A percentile compares a stretch with the other conserved stretches of the same genome.
Evolutionary conservation across 495 filamentous ascomycete genomes (phyloP).

Genomic region (Penicillium lividum): DNA sequence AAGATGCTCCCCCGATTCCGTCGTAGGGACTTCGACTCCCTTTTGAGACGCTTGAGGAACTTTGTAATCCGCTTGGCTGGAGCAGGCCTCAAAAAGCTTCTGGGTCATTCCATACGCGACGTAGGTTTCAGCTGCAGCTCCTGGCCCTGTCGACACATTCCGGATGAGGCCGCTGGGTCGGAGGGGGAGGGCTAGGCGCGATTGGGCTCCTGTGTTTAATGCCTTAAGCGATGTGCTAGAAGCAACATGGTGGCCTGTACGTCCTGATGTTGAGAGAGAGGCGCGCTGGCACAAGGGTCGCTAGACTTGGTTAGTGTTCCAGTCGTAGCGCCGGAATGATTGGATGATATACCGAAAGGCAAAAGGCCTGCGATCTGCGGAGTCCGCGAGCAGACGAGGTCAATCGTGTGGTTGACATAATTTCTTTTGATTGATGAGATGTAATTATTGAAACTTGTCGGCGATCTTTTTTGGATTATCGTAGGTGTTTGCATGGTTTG

Average conservation of each 20-base stretch:
- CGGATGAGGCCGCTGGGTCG: slow-evolving; percentile 27
- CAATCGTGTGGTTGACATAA: slow-evolving; percentile 26
- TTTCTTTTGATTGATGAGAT: slow-evolving; percentile 4
- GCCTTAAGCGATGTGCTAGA: slow-evolving; percentile 2
- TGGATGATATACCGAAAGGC: slow-evolving; percentile 17
- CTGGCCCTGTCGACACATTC: slow-evolving; percentile 34
- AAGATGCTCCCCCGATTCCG: slow-evolving; percentile 72
- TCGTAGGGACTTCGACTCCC: slow-evolving; percentile 59
- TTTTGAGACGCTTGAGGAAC: slow-evolving; percentile 59
- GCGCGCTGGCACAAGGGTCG: slow-evolving; percentile 13
- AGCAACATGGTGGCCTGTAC: slow-evolving; percentile 4
- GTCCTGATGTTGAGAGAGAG: slow-evolving; percentile 10
- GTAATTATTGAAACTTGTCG: slow-evolving; percentile 13
- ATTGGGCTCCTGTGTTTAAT: slow-evolving; percentile 10
- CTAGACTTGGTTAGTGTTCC: slow-evolving; percentile 10
- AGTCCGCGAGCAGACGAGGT: slow-evolving; percentile 20
- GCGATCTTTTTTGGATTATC: slow-evolving; percentile 24
- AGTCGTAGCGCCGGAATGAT: neutral
- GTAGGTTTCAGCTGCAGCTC: slow-evolving; percentile 63
- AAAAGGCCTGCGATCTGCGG: slow-evolving; percentile 11
- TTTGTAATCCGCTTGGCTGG: slow-evolving; percentile 70
- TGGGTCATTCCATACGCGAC: slow-evolving; percentile 77
- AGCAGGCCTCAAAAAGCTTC: slow-evolving; percentile 75
- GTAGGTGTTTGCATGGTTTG: slow-evolving; percentile 40
- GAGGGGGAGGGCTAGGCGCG: slow-evolving; percentile 26